Base-by-base conservation (phyloP, 371 early-diverging fungal species). In the Rhizopus microsporus region DNA sequence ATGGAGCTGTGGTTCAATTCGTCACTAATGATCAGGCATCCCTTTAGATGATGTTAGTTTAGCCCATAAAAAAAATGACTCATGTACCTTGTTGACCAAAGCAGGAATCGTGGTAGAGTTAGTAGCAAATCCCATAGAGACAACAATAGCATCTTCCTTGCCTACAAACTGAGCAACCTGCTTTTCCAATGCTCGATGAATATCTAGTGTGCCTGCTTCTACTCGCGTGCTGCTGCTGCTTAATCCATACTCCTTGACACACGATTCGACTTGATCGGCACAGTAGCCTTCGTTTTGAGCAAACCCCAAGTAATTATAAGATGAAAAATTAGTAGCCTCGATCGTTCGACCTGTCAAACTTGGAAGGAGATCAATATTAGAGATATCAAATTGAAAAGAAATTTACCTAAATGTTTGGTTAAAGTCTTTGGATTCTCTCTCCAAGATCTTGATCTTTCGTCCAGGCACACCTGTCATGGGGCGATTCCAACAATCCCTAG, bases 221-320 rank as follows among this genome's bases (percentile, higher is more conserved):
- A 82, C 52, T 16, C 94, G 85, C 6, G 90, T 59, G 50, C 90
- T 88, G 52, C 78, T 77, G 29, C 82, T 82, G 17, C 81, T 74
- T 44, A 88, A 73, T 12, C 95, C 95, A 62, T 86, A 79, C 43
- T 81, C 72, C 8, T 61, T 64, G 44, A 91, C 78, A 8, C 85
- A 71, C 13, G 85, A 77, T 62, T 97, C 90, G 5, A 95, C 97
- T 50, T 89, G 86, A 65, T 99, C 95, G 1, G 95, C 93, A 62
- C 97, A 97, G 3, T 89, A 86, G 4, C 97, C 97, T 44, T 92
- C 75, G 59, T 81, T 87, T 69, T 93, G 92, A 16, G 97, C 96
- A 82, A 99, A 99, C 1, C 99, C 99, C 48, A 99, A 87, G 73
- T 99, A 99, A 74, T 99, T 99, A 82, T 99, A 99, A 5, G 98